These are phyloP conservation scores for Verticillium nonalfalfae DNA, from an alignment of 2,329 filamentous ascomycete genomes.

Conservation along the genomic window DNA sequence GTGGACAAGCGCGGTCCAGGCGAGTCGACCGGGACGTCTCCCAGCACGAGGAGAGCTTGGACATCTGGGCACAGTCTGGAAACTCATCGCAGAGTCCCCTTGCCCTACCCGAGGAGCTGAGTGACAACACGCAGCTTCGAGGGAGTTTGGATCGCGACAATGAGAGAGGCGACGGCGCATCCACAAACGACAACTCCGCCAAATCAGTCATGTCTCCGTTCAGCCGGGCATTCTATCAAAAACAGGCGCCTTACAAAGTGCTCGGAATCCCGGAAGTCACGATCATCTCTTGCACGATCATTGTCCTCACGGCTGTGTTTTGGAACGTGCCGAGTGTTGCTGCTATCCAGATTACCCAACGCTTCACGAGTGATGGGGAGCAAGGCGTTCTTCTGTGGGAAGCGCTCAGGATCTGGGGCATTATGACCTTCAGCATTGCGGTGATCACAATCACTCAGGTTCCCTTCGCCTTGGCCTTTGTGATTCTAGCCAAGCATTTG, in stretches of 20 bases:
- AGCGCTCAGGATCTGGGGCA: conserved; percentile 29
- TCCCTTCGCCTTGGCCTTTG: conserved; percentile 32
- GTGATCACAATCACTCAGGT: conserved; percentile 35
- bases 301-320: conserved; percentile 38
- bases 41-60: conserved; percentile 12
- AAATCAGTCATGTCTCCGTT: conserved; percentile 32
- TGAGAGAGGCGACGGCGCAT: too few relatives aligned
- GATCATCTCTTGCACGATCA: conserved; percentile 39
- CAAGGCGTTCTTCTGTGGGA: conserved; percentile 16
- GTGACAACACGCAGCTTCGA: too few relatives aligned
- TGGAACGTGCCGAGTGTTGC: conserved; percentile 44
- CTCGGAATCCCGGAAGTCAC: conserved; percentile 40
- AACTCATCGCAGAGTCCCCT: too few relatives aligned
- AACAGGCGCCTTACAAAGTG: conserved; percentile 42
- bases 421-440: conserved; percentile 32
- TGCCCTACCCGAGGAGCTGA: too few relatives aligned
- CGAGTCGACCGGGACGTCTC: conserved; percentile 4
- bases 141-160: too few relatives aligned
- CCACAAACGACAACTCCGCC: too few relatives aligned
- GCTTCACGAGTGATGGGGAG: conserved; percentile 14
- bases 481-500: conserved; percentile 43
- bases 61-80: not conserved
- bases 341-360: conserved; percentile 37
- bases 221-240: conserved; percentile 47
- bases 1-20: too few relatives aligned